Evolutionary conservation across 2,329 filamentous ascomycete genomes (phyloP), one percentile per base, ranked within the genome.

Genomic region (Waltergamsia citrina): DNA sequence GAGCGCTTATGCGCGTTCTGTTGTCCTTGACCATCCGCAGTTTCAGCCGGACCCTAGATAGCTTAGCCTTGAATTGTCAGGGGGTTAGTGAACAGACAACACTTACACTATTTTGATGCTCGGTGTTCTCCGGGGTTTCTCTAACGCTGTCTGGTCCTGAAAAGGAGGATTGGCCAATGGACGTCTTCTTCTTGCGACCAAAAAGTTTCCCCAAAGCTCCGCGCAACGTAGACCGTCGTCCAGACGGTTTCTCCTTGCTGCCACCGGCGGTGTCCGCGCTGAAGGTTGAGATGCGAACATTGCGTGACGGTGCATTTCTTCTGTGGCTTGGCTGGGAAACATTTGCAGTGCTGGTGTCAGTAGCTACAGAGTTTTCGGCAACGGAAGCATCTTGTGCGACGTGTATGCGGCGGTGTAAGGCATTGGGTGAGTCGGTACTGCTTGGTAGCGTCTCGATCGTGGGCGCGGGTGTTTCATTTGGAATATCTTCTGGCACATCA

Each of bases 201-300:
- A 81, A 78, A 8, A 81, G 52, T 41, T 63, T 72, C 32, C 70
- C 66, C 29, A 80, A 49, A 0, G 72, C 71, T 14, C 63, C 61
- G 34, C 68, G 69, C 33, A 81, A 51, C 0, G 67, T 69, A 1
- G 74, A 77, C 48, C 71, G 76, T 43, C 76, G 78, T 38, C 71
- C 56, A 33, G 67, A 62, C 2, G 70, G 69, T 15, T 40, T 44
- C 19, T 45, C 40, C 29, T 39, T 47, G 12, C 21, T 38, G 3
- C 39, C 42, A 20, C 39, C 40, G 21, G 32, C 18, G 18, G 38
- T 34, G 27, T 43, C 41, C n/a, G 56, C 54, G 46, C 66, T 74
- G 35, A 65, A 46, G 15, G 55, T 57, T 11, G 71, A 74, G 42
- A 66, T 66, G 24, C 69, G 61, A 26, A 65, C 37, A 9, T 59